Evolutionary conservation across 2,329 filamentous ascomycete species (phyloP).

Genomic region (Aspergillus neoniger): DNA sequence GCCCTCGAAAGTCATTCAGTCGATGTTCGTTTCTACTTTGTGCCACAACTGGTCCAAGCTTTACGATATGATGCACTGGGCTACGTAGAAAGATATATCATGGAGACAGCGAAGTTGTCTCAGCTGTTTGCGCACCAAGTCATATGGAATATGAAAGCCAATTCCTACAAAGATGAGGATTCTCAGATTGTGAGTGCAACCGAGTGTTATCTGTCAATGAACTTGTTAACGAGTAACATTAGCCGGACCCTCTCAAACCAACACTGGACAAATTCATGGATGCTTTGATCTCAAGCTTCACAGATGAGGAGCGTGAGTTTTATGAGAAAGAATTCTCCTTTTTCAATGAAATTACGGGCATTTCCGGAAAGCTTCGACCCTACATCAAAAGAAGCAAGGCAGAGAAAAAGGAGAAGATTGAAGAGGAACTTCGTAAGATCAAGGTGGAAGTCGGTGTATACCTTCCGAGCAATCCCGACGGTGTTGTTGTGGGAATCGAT

Average conservation of each 20-base stretch:
- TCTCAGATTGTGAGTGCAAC: conserved; percentile 67
- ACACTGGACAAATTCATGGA: conserved; percentile 87
- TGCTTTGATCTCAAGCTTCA: conserved; percentile 80
- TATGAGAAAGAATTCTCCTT: conserved; percentile 97
- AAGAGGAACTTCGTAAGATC: conserved; percentile 96
- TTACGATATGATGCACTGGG: conserved; percentile 89
- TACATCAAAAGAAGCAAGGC: conserved; percentile 89
- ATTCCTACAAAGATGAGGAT: conserved; percentile 96
- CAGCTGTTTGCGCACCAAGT: conserved; percentile 98
- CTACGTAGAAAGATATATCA: conserved; percentile 93
- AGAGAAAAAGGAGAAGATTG: conserved; percentile 98
- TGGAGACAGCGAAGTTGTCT: conserved; percentile 97
- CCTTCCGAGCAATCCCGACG: conserved; percentile 93
- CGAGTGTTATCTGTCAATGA: neutral
- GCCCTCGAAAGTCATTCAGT: conserved; percentile 90
- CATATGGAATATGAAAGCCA: conserved; percentile 99
- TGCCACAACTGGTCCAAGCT: conserved; percentile 95
- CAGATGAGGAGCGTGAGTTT: conserved; percentile 74
- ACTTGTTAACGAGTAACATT: conserved; percentile 16
- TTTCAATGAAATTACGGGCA: conserved; percentile 92
- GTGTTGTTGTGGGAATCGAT: conserved; percentile 95
- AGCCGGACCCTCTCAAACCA: conserved; percentile 90
- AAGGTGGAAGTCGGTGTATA: conserved; percentile 97
- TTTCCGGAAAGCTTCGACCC: conserved; percentile 93
- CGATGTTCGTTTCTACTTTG: conserved; percentile 98